phyloP scores from a whole-genome alignment of 2,329 filamentous ascomycete species.

The Neofusicoccum sp. region DNA sequence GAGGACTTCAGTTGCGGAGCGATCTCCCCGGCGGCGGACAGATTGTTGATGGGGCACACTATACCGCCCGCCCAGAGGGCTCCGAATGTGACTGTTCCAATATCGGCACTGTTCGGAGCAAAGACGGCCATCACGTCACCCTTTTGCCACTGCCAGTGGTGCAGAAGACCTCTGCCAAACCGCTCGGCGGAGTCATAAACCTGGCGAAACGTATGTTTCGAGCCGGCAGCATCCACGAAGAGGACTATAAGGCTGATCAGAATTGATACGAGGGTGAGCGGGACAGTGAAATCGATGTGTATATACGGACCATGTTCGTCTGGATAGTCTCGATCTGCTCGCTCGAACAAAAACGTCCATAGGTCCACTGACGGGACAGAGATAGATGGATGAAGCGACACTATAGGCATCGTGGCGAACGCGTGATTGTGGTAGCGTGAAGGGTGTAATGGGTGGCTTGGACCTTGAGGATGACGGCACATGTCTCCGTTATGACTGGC shows the following conservation, averaged over 20 bases:
- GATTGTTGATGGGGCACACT: slow-evolving; percentile 29
- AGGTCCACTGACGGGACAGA: background rate
- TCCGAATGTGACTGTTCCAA: slow-evolving; percentile 22
- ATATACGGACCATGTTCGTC: background rate
- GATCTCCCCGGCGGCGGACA: slow-evolving; percentile 26
- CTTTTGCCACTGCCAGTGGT: slow-evolving; percentile 23
- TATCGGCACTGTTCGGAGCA: slow-evolving; percentile 22
- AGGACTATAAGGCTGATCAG: background rate
- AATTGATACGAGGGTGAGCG: background rate
- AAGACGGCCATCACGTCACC: slow-evolving; percentile 24
- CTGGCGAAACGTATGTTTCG: background rate
- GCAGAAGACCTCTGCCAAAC: slow-evolving; percentile 11
- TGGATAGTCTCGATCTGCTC: background rate
- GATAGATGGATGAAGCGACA: background rate
- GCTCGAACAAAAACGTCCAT: background rate
- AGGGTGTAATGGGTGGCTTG: too few relatives aligned
- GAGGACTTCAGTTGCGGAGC: slow-evolving; percentile 19
- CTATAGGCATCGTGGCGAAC: background rate
- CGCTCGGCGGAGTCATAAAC: background rate
- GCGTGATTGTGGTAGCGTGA: background rate
- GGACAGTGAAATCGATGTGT: background rate
- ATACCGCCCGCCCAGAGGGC: slow-evolving; percentile 28
- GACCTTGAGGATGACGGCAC: too few relatives aligned
- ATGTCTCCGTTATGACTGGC: too few relatives aligned
- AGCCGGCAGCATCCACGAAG: background rate